Evolutionary conservation across 2,329 filamentous ascomycete species (phyloP).

Genomic region (Beauveria pseudobassiana): DNA sequence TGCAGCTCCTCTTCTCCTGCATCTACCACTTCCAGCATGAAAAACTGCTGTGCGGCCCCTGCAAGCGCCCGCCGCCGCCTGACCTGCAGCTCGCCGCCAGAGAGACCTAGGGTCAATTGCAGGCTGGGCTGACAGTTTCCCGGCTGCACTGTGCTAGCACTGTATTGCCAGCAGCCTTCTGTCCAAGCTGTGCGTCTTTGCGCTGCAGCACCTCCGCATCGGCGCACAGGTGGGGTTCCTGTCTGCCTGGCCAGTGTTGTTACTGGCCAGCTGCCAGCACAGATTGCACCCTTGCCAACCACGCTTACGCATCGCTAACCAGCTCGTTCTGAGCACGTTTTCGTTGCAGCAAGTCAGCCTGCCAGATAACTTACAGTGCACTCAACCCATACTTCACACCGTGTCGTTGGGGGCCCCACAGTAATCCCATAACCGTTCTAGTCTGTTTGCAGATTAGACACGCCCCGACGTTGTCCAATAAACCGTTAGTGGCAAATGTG

Average conservation of each 20-base stretch:
- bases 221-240: neutral
- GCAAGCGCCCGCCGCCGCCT: neutral
- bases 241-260: neutral
- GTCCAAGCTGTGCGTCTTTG: neutral
- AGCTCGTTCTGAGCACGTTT: neutral
- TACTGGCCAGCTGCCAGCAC: neutral
- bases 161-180: neutral
- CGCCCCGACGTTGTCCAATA: neutral
- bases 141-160: neutral
- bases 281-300: neutral
- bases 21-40: neutral
- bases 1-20: neutral
- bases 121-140: neutral
- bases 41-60: neutral
- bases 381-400: neutral
- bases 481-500: neutral
- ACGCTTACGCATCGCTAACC: neutral
- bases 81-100: neutral
- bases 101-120: neutral
- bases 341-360: neutral
- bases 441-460: constrained; percentile 2
- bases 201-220: neutral
- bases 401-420: neutral
- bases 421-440: neutral
- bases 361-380: neutral